Evolutionary conservation across 148 eudicot genomes (phyloP).

Genomic region (Talinum fruticosum): DNA sequence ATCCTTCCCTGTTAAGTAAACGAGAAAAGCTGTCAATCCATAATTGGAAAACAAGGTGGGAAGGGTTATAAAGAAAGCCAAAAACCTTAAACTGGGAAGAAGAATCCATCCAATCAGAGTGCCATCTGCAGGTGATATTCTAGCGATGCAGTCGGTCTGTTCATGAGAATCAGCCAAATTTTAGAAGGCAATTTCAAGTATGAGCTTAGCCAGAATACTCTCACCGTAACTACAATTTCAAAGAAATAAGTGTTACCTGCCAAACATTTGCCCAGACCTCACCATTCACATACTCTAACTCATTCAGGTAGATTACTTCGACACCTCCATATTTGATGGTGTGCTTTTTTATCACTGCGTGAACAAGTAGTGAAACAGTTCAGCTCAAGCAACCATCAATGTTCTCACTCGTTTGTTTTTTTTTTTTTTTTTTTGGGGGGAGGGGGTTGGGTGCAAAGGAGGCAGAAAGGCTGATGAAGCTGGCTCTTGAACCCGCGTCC

Average conservation of each 20-base stretch:
- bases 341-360: slow-evolving; percentile 53
- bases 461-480: not conserved
- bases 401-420: not conserved
- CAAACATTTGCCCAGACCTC: slow-evolving; percentile 98
- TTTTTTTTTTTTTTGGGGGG: no score
- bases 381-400: not conserved
- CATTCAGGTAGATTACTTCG: slow-evolving; percentile 80
- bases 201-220: not conserved
- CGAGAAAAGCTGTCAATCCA: not conserved
- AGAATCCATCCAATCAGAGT: slow-evolving; percentile 77
- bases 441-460: not conserved
- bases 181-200: not conserved
- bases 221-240: not conserved
- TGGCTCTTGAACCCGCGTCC: not conserved
- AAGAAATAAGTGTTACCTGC: slow-evolving; percentile 38
- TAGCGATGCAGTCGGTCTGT: slow-evolving; percentile 94
- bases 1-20: slow-evolving; percentile 40
- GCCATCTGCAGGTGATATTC: slow-evolving; percentile 66
- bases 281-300: slow-evolving; percentile 76
- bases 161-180: not conserved
- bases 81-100: slow-evolving; percentile 75
- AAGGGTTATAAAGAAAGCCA: not conserved
- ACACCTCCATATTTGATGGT: slow-evolving; percentile 53
- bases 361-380: slow-evolving; percentile 20
- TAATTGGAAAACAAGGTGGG: not conserved